Evolutionary conservation across 768 basidiomycete genomes (phyloP).

Genomic region (Trametes villosa): DNA sequence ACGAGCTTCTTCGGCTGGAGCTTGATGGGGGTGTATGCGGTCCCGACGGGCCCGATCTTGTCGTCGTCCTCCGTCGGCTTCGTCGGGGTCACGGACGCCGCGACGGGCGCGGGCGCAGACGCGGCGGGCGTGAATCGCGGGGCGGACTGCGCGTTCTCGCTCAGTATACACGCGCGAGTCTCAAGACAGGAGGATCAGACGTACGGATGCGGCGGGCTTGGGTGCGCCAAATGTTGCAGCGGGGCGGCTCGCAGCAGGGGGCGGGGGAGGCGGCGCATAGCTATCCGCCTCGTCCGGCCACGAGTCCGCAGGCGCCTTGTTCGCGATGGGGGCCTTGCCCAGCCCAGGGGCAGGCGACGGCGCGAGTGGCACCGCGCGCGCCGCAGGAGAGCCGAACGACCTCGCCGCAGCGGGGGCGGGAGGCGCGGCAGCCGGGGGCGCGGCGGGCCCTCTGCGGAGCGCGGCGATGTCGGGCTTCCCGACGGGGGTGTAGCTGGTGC

Average conservation of each 20-base stretch:
- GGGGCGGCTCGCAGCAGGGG: slow-evolving; percentile 37
- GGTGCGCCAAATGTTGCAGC: slow-evolving; percentile 36
- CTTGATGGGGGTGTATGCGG: slow-evolving; percentile 86
- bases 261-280: slow-evolving; percentile 36
- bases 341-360: slow-evolving; percentile 26
- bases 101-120: slow-evolving; percentile 42
- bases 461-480: slow-evolving; percentile 73
- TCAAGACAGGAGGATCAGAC: slow-evolving; percentile 21
- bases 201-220: slow-evolving; percentile 46
- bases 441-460: slow-evolving; percentile 39
- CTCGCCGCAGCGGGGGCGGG: slow-evolving; percentile 25
- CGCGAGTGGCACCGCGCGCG: slow-evolving; percentile 53
- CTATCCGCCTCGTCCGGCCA: slow-evolving; percentile 61
- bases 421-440: slow-evolving; percentile 17
- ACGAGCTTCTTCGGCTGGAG: slow-evolving; percentile 87
- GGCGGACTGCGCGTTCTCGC: slow-evolving; percentile 22
- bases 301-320: slow-evolving; percentile 45
- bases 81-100: slow-evolving; percentile 53
- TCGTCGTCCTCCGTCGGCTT: slow-evolving; percentile 83
- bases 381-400: slow-evolving; percentile 45
- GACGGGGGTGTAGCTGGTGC: slow-evolving; percentile 75
- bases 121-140: slow-evolving; percentile 37
- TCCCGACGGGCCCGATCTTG: slow-evolving; percentile 84
- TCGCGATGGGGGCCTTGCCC: slow-evolving; percentile 31
- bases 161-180: neutral